phyloP scores from a whole-genome alignment of 495 filamentous ascomycete species.

The Penicillium paxilli region DNA sequence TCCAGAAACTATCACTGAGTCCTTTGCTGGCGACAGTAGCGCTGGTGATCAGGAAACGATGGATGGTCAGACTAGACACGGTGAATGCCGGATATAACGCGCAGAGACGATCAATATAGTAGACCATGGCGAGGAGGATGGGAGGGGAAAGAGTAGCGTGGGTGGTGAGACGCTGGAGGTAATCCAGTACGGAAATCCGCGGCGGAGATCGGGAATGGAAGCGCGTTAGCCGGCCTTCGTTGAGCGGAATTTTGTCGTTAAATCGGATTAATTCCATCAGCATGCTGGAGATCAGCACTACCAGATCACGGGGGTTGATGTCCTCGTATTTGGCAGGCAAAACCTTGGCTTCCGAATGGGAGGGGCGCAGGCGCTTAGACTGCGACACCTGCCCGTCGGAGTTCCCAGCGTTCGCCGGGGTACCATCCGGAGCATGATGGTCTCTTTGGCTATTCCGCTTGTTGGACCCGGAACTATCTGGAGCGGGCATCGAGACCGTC shows the following conservation, averaged over 20 bases:
- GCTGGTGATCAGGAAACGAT: constrained; percentile 93
- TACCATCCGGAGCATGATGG: constrained; percentile 26
- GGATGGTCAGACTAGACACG: constrained; percentile 90
- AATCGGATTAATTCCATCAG: constrained; percentile 88
- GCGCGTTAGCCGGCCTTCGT: constrained; percentile 79
- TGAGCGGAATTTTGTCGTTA: constrained; percentile 86
- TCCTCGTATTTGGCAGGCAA: constrained; percentile 77
- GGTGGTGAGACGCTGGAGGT: constrained; percentile 86
- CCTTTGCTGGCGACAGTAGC: constrained; percentile 96
- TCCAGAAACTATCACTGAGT: constrained; percentile 95
- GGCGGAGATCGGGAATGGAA: constrained; percentile 96
- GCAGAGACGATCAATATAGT: constrained; percentile 96
- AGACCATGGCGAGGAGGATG: constrained; percentile 98
- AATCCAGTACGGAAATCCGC: constrained; percentile 89
- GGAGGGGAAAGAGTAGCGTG: constrained; percentile 93
- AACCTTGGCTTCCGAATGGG: constrained; percentile 62
- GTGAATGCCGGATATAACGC: constrained; percentile 90
- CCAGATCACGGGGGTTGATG: constrained; percentile 79
- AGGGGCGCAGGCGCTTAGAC: constrained; percentile 52
- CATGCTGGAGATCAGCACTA: constrained; percentile 91
- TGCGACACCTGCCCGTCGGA: constrained; percentile 44
- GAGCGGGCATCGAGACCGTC: constrained; percentile 38
- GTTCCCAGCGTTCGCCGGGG: constrained; percentile 44
- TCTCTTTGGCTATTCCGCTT: constrained; percentile 42
- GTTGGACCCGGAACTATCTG: constrained; percentile 37